These are phyloP conservation scores for Aspergillus olivimuriae DNA, from an alignment of 495 filamentous ascomycete genomes.

Conservation along the genomic window DNA sequence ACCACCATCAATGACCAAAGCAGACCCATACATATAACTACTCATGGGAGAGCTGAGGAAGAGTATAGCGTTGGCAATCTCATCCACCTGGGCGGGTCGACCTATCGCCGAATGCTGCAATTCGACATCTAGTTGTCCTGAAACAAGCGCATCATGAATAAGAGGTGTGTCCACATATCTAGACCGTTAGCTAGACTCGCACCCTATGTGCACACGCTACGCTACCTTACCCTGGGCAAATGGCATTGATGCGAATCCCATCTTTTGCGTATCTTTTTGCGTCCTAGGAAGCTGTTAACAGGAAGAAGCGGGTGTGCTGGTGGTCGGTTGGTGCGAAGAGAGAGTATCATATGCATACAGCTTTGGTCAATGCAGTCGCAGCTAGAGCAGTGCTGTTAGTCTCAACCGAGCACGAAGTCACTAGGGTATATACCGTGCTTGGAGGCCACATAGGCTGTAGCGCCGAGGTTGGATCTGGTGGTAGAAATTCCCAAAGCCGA, in stretches of 20 bases:
- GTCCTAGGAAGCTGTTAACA: constrained; percentile 19
- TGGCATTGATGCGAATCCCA: constrained; percentile 45
- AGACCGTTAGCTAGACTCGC: not conserved
- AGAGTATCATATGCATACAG: constrained; percentile 14
- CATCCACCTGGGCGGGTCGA: constrained; percentile 52
- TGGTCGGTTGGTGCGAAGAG: too few relatives aligned
- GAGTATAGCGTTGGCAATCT: constrained; percentile 60
- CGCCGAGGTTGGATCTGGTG: constrained; percentile 14
- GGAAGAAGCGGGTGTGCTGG: not conserved
- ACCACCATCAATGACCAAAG: constrained; percentile 9
- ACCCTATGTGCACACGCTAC: too few relatives aligned
- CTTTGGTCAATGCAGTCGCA: constrained; percentile 36
- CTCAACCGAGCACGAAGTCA: too few relatives aligned
- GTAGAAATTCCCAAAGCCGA: constrained; percentile 19
- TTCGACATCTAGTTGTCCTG: constrained; percentile 2
- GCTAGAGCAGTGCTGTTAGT: too few relatives aligned
- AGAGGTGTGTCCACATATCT: constrained; percentile 16
- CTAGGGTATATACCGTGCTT: constrained; percentile 44
- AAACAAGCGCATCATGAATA: constrained; percentile 4
- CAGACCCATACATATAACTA: constrained; percentile 30
- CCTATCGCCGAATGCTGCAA: constrained; percentile 44
- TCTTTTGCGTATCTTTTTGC: constrained; percentile 33
- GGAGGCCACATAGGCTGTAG: constrained; percentile 30
- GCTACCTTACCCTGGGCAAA: constrained; percentile 33
- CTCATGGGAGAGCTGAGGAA: constrained; percentile 50